Conservation (phyloP, 306 rosid genomes). For the cucumber (Cucumis sativus) region Cucumber_9930_V3 NC_026656.2:24490001-24490500, state of each 20-base stretch:
- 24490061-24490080: no score
- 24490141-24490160: no score
- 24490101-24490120: no score
- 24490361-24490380: neutral
- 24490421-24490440: conserved; percentile 5
- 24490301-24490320: conserved; percentile 9
- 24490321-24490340: conserved; percentile 1
- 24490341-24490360: conserved; percentile 6
- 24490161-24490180: neutral
- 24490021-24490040: no score
- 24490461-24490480: neutral
- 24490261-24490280: neutral
- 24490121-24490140: no score
- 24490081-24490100: no score
- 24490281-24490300: conserved; percentile 4
- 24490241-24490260: neutral
- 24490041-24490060: no score
- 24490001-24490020: no score
- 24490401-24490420: neutral
- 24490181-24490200: neutral
- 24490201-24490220: conserved; percentile 4
- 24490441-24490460: neutral
- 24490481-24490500: neutral
- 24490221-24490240: neutral
- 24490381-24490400: conserved; percentile 4